These are phyloP conservation scores for Panicum miliaceum DNA, from an alignment of 176 grass and related monocot genomes.

Conservation along the genomic window DNA sequence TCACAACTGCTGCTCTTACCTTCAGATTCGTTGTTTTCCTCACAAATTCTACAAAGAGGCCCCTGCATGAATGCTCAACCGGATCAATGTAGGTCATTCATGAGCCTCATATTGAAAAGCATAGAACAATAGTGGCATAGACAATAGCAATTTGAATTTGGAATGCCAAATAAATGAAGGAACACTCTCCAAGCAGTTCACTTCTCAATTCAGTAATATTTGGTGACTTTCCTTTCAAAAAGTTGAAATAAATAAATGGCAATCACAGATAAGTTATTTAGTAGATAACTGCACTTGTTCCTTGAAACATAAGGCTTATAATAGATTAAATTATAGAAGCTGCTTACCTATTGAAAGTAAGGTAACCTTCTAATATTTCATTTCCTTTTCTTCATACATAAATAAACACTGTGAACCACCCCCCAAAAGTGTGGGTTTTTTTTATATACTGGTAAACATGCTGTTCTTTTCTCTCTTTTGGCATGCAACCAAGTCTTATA, in stretches of 20 bases:
- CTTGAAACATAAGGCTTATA: conserved; percentile 13
- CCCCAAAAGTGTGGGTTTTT: background rate
- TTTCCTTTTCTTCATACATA: background rate
- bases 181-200: conserved; percentile 17
- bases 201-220: background rate
- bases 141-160: conserved; percentile 9
- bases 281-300: background rate
- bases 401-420: background rate
- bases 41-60: conserved; percentile 78
- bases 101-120: conserved; percentile 8
- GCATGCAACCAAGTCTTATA: background rate
- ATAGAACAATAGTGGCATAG: conserved; percentile 8
- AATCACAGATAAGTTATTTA: background rate
- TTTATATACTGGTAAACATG: background rate
- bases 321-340: background rate
- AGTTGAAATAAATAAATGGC: background rate
- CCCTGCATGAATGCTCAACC: conserved; percentile 64
- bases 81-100: conserved; percentile 38
- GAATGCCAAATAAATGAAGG: conserved; percentile 12
- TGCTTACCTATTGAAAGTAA: background rate
- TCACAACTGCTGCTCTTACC: conserved; percentile 48
- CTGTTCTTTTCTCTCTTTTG: conserved; percentile 2
- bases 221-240: background rate
- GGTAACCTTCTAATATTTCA: background rate
- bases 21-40: conserved; percentile 63